Evolutionary conservation across 2,329 filamentous ascomycete species (phyloP), one percentile per base, ranked within the genome.

Genomic region (Exserohilum rostratum): DNA sequence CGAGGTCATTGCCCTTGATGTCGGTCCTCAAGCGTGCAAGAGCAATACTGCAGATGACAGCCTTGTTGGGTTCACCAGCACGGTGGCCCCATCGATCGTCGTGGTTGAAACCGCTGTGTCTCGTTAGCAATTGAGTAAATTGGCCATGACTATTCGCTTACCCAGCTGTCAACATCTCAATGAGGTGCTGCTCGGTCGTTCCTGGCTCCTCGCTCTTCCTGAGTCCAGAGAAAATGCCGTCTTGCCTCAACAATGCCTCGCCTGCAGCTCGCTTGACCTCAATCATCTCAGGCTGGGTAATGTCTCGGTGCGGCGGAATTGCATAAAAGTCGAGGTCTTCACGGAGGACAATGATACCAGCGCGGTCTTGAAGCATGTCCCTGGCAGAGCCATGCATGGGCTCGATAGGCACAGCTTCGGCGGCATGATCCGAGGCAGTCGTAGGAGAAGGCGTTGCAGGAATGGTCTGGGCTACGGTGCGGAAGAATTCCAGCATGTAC

Each of bases 401-500:
- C 73, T 96, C 92, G 58, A 90, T 87, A 15, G 85, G 83, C 61
- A 88, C 83, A 40, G 82, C 85, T 66, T 79, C 89, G 38, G 71
- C 64, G 46, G 68, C 61, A 33, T 75, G 71, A 40, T 76, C 72
- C 46, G 66, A 51, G 34, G 65, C 61, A 15, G 83, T 85, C 30
- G 75, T 72, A 27, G 88, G 86, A 47, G 90, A 90, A 27, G 85
- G 80, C 60, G 90, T 87, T 37, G 86, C 84, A 9, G 91, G 91
- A 64, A 99, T 98, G n/a, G 93, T 95, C 77, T 97, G 92, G 49
- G 95, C 95, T 60, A 99, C 93, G 64, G 88, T 88, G 62, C 95
- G 90, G 82, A 99, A 99, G 78, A 99, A 99, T 69, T 97, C 93
- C 62, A 99, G 86, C 95, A 99, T 99, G 80, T 98, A 99, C 78